phyloP scores from a whole-genome alignment of 768 basidiomycete genomes.

The Goffeauzyma gilvescens region DNA sequence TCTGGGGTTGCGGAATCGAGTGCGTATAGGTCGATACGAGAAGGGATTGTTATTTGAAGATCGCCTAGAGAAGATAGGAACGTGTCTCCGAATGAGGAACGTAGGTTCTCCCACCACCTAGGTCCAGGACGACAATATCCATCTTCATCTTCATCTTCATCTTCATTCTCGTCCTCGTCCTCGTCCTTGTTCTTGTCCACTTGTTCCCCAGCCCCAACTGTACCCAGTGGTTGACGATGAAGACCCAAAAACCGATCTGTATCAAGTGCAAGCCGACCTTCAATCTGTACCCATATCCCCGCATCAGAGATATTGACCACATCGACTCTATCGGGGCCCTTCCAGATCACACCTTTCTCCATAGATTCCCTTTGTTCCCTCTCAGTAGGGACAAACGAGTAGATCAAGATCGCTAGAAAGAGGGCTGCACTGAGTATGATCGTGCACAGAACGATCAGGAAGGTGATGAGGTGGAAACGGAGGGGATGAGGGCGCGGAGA shows the following conservation, averaged over 20 bases:
- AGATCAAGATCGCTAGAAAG: constrained; percentile 16
- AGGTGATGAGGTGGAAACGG: constrained; percentile 11
- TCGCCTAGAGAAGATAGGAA: constrained; percentile 5
- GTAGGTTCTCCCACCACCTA: too few relatives aligned
- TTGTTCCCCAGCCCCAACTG: too few relatives aligned
- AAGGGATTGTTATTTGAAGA: constrained; percentile 7
- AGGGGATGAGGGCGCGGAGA: not conserved
- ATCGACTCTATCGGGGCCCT: constrained; percentile 16
- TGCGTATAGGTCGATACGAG: not conserved
- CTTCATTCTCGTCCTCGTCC: constrained; percentile 15
- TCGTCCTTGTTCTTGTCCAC: constrained; percentile 9
- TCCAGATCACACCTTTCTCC: constrained; percentile 19
- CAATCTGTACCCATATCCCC: constrained; percentile 20
- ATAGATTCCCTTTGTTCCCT: constrained; percentile 16
- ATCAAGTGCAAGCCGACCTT: constrained; percentile 23
- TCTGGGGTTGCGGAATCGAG: not conserved
- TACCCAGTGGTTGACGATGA: too few relatives aligned
- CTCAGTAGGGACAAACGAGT: constrained; percentile 21
- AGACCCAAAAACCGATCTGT: constrained; percentile 23
- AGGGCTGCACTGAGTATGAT: constrained; percentile 14
- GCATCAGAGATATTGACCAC: constrained; percentile 26
- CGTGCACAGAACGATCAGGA: constrained; percentile 13
- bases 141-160: constrained; percentile 12
- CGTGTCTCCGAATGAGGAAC: too few relatives aligned
- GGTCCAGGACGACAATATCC: not conserved